These are phyloP conservation scores for Cystobasidium pallidum DNA, from an alignment of 1,284 basidiomycete species.

Conservation along the genomic window DNA sequence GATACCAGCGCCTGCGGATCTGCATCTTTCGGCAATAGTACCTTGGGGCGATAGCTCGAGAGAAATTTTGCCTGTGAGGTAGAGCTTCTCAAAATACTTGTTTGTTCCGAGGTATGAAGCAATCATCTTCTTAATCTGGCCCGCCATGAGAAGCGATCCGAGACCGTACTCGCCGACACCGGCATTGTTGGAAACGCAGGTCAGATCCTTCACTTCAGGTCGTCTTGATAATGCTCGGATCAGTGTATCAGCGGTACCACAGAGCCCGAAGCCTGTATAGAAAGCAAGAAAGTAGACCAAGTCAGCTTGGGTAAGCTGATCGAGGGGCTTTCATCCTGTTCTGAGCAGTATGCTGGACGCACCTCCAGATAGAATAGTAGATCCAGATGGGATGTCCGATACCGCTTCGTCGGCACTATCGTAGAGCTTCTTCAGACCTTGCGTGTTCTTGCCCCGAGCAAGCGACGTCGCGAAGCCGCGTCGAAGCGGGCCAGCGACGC, in stretches of 20 bases:
- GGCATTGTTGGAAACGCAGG: constrained; percentile 87
- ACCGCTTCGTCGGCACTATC: constrained; percentile 76
- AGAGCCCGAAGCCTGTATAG: constrained; percentile 69
- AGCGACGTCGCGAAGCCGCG: constrained; percentile 37
- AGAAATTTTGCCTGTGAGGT: constrained; percentile 77
- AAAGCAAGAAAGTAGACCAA: neutral
- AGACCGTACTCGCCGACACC: constrained; percentile 76
- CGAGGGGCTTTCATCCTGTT: neutral
- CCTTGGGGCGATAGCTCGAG: constrained; percentile 88
- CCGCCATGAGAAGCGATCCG: constrained; percentile 63
- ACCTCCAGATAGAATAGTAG: constrained; percentile 80
- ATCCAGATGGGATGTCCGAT: constrained; percentile 76
- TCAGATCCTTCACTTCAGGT: constrained; percentile 71
- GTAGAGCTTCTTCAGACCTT: constrained; percentile 71
- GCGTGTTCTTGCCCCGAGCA: constrained; percentile 45
- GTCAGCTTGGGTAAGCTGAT: neutral
- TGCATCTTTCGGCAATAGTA: constrained; percentile 85
- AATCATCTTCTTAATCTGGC: constrained; percentile 81
- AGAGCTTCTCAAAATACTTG: constrained; percentile 62
- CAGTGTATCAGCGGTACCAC: constrained; percentile 69
- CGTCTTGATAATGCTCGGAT: constrained; percentile 76
- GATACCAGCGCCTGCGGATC: constrained; percentile 90
- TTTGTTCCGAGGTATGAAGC: constrained; percentile 56
- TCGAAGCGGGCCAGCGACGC: constrained; percentile 27
- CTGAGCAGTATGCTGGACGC: constrained; percentile 36